phyloP scores from a whole-genome alignment of 2,329 filamentous ascomycete species.

The Talaromyces piceae region DNA sequence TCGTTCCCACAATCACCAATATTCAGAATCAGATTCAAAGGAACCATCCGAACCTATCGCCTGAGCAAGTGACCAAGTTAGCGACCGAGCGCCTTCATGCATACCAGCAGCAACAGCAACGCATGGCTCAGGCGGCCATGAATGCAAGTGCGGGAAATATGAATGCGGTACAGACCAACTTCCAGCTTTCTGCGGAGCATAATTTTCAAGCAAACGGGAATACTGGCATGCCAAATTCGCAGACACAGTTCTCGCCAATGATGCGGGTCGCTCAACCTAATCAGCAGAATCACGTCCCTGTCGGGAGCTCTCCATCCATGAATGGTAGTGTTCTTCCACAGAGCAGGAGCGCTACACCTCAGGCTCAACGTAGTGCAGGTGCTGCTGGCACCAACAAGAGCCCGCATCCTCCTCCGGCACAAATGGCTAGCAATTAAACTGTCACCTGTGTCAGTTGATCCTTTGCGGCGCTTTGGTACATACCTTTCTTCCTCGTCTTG shows the following conservation, averaged over 20 bases:
- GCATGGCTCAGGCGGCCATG: conserved; percentile 45
- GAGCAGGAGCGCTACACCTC: conserved; percentile 40
- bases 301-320: conserved; percentile 38
- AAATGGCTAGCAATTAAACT: conserved; percentile 30
- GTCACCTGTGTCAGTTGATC: not conserved
- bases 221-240: conserved; percentile 37
- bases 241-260: conserved; percentile 46
- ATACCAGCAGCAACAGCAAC: conserved; percentile 35
- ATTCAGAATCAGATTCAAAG: conserved; percentile 47
- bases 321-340: conserved; percentile 33
- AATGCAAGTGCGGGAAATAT: conserved; percentile 45
- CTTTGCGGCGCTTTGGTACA: not conserved
- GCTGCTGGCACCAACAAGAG: conserved; percentile 34
- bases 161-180: conserved; percentile 33
- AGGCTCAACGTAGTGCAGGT: conserved; percentile 39
- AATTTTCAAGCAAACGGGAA: conserved; percentile 30
- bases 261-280: conserved; percentile 44
- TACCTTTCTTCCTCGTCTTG: conserved; percentile 4
- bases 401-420: conserved; percentile 35
- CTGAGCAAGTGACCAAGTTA: conserved; percentile 48
- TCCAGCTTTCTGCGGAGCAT: conserved; percentile 32
- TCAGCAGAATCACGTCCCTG: conserved; percentile 33
- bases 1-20: conserved; percentile 48
- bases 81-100: conserved; percentile 46
- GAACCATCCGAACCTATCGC: conserved; percentile 44